Base-by-base conservation (phyloP, 2,329 filamentous ascomycete species). In the Pyrenochaeta sp. region DNA sequence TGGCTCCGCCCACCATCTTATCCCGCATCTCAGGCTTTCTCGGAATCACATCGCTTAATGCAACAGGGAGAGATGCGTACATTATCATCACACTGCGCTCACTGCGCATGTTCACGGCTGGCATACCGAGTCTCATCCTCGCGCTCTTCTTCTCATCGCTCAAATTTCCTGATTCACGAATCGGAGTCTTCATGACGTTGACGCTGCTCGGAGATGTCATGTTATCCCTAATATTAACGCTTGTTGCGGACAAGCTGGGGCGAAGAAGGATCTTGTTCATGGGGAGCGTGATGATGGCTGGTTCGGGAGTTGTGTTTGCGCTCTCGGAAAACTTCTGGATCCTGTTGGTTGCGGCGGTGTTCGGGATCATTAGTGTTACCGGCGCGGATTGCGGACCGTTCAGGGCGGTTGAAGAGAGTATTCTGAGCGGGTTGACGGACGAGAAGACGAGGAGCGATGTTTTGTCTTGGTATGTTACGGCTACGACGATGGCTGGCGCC, bases 71-170 rank as follows among this genome's bases (percentile, higher is more conserved):
- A 43, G 76, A 78, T 71, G 75, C 74, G 19, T 76, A 77, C 55
- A 67, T 78, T 44, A 74, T 79, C 49, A 87, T 88, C 62, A 63
- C 60, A 3, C 59, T 76, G 27, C 72, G 74, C 32, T 72, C 66
- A 15, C 47, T 74, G 28, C 72, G 74, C 58, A 75, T 77, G 73
- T 76, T 77, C 56, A 68, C 67, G 1, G 72, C 74, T n/a, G 74
- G 74, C 32, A 77, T 77, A 22, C 74, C 74, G 1, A 71, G 72
- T 10, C 69, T 79, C 24, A 75, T 78, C 36, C 67, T 79, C 6
- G 76, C 74, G 1, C 63, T 78, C 25, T 78, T 77, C 71, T 77
- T 79, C 59, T 64, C 74, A 25, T 71, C 71, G 3, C 71, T 79
- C 3, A 53, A 65, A 24, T 74, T 78, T 39, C 65, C 74, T 2